These are phyloP conservation scores for Elsinoe ampelina DNA, from an alignment of 2,329 filamentous ascomycete species.

Conservation along the genomic window DNA sequence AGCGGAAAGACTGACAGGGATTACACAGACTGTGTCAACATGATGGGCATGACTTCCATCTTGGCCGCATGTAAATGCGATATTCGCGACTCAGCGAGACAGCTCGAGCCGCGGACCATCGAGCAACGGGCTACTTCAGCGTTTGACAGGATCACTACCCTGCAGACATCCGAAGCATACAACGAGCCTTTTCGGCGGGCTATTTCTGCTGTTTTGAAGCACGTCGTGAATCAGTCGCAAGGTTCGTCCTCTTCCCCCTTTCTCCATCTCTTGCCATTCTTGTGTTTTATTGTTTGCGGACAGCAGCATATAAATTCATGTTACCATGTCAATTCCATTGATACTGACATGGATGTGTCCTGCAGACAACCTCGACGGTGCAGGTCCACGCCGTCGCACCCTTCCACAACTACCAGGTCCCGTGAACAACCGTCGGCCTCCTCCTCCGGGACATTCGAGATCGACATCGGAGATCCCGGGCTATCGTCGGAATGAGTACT, in stretches of 20 bases:
- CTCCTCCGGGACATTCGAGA: slow-evolving; percentile 32
- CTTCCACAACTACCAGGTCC: slow-evolving; percentile 7
- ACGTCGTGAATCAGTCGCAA: slow-evolving; percentile 54
- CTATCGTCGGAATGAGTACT: slow-evolving; percentile 21
- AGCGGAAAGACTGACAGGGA: slow-evolving; percentile 4
- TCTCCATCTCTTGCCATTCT: neutral
- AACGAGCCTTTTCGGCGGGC: slow-evolving; percentile 67
- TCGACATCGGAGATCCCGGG: slow-evolving; percentile 39
- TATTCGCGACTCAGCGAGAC: slow-evolving; percentile 57
- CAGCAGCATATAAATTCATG: neutral
- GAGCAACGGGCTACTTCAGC: slow-evolving; percentile 54
- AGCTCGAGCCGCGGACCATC: slow-evolving; percentile 61
- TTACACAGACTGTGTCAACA: slow-evolving; percentile 58
- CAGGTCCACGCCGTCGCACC: slow-evolving; percentile 28
- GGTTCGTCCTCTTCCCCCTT: slow-evolving; percentile 45
- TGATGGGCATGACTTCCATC: slow-evolving; percentile 63
- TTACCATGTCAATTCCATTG: neutral
- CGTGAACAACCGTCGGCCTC: neutral
- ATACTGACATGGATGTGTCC: slow-evolving; percentile 1
- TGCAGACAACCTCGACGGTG: slow-evolving; percentile 17
- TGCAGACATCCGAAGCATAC: slow-evolving; percentile 61
- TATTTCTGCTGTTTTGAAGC: slow-evolving; percentile 64
- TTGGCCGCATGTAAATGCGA: slow-evolving; percentile 90
- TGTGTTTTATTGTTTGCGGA: neutral
- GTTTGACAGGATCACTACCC: slow-evolving; percentile 56